Evolutionary conservation across 305 asterid species (phyloP).

Genomic region (Solanum hybrid): DNA sequence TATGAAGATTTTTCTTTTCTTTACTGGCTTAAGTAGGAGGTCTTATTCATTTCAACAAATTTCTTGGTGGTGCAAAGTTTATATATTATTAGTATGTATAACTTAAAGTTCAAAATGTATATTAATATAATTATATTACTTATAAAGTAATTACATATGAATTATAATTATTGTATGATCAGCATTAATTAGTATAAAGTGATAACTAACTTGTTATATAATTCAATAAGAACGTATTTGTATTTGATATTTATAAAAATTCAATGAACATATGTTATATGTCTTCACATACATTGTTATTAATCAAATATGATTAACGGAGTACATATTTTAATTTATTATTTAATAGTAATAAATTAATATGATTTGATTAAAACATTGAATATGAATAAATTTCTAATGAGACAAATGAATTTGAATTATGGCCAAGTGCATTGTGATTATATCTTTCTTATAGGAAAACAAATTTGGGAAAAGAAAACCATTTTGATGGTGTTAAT

Average conservation of each 20-base stretch:
- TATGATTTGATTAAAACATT: not conserved
- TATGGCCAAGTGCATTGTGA: not conserved
- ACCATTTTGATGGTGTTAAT: not conserved
- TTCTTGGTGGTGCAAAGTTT: not conserved
- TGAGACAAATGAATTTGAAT: not conserved
- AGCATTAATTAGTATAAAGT: not conserved
- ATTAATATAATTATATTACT: not conserved
- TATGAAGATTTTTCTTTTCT: too few relatives aligned
- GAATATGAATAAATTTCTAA: not conserved
- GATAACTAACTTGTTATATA: not conserved
- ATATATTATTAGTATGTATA: too few relatives aligned
- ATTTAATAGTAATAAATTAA: not conserved
- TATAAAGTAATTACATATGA: too few relatives aligned
- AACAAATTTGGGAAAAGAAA: not conserved
- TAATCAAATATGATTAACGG: not conserved
- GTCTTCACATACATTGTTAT: not conserved
- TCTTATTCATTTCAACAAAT: not conserved
- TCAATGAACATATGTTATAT: not conserved
- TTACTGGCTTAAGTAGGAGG: not conserved
- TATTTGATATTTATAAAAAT: not conserved
- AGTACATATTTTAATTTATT: not conserved
- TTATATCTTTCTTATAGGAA: not conserved
- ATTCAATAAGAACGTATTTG: not conserved
- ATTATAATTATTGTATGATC: not conserved
- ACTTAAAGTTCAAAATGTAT: not conserved